Conservation (phyloP, 2,329 filamentous ascomycete genomes). For the Sclerotinia nivalis region DNA sequence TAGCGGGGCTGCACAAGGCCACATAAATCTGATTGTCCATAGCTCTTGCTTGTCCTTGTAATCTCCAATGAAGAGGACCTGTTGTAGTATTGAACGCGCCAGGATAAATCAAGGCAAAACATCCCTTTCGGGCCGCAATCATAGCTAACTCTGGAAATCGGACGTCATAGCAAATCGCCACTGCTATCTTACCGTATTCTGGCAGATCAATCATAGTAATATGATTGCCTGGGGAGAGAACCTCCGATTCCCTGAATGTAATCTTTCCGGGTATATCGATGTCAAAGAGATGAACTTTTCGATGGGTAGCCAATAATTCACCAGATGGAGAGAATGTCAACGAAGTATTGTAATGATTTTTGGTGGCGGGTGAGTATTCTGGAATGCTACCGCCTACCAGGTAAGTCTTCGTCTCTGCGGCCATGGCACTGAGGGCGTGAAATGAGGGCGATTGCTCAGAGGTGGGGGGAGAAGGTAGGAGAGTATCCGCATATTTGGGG, state of each 20-base stretch:
- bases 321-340: slow-evolving; percentile 80
- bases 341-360: slow-evolving; percentile 86
- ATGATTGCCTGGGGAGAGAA: slow-evolving; percentile 81
- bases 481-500: slow-evolving; percentile 84
- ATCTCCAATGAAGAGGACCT: slow-evolving; percentile 85
- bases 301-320: slow-evolving; percentile 78
- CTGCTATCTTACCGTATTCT: slow-evolving; percentile 80
- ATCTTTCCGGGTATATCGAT: slow-evolving; percentile 97
- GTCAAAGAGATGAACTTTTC: slow-evolving; percentile 96
- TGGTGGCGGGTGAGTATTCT: slow-evolving; percentile 64
- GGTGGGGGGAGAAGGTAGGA: slow-evolving; percentile 75
- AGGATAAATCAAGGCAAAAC: slow-evolving; percentile 86
- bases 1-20: slow-evolving; percentile 85
- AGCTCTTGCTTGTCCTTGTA: slow-evolving; percentile 79
- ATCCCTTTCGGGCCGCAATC: slow-evolving; percentile 82
- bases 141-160: slow-evolving; percentile 93
- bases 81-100: slow-evolving; percentile 98
- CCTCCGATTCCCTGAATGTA: slow-evolving; percentile 85
- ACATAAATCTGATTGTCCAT: slow-evolving; percentile 96
- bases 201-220: slow-evolving; percentile 84
- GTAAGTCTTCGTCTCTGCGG: slow-evolving; percentile 75
- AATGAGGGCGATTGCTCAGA: slow-evolving; percentile 74
- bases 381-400: slow-evolving; percentile 92
- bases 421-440: slow-evolving; percentile 79
- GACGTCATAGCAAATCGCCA: slow-evolving; percentile 97